phyloP scores from a whole-genome alignment of 768 basidiomycete species.

The Mycena capillaripes region DNA sequence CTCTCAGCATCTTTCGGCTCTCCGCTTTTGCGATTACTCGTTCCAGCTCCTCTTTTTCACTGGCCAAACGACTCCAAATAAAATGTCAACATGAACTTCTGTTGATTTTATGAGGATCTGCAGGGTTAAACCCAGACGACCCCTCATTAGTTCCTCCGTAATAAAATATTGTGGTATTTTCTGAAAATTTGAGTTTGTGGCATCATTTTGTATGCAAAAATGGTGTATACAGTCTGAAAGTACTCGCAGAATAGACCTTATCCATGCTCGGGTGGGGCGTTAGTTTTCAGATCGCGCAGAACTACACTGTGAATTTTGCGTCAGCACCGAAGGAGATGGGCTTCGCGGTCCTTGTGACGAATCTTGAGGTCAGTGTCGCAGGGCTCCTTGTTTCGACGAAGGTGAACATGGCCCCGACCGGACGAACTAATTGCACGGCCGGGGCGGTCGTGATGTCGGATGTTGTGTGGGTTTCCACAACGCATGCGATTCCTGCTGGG shows the following conservation, averaged over 20 bases:
- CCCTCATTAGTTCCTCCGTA: too few species aligned
- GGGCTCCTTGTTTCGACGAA: background rate
- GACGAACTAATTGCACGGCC: background rate
- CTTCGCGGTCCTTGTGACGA: background rate
- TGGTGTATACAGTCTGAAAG: too few species aligned
- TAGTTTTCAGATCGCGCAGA: background rate
- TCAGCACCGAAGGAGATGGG: background rate
- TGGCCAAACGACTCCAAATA: slow-evolving; percentile 3
- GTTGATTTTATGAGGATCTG: background rate
- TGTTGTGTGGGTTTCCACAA: background rate
- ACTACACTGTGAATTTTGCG: background rate
- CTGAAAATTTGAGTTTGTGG: too few species aligned
- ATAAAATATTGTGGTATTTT: too few species aligned
- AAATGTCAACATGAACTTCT: background rate
- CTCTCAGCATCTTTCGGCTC: too few species aligned
- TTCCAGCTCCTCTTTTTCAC: too few species aligned
- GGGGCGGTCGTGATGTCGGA: background rate
- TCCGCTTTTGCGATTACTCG: too few species aligned
- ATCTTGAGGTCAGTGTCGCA: background rate
- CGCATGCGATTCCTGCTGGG: background rate
- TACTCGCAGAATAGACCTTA: too few species aligned
- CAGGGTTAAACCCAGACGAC: too few species aligned
- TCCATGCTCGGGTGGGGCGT: too few species aligned
- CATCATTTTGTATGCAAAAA: too few species aligned
- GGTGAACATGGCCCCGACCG: background rate